Percentiles rank a stretch among this genome's conserved stretches.
phyloP scores from a whole-genome alignment of 2,329 filamentous ascomycete species.

The Fusarium dimerum region DNA sequence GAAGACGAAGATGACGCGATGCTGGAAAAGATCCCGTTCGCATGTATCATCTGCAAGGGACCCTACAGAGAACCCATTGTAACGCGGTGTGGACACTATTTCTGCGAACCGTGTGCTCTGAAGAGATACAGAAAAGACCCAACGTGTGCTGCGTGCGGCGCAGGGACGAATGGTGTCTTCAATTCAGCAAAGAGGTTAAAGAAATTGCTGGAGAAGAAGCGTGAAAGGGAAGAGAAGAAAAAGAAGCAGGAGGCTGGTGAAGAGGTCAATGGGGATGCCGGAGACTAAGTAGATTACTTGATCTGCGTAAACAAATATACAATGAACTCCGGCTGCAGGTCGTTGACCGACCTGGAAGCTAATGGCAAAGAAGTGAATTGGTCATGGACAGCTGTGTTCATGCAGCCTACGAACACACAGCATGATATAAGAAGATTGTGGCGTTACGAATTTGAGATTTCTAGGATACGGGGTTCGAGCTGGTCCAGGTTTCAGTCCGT shows the following conservation, averaged over 20 bases:
- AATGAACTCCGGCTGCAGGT: not conserved
- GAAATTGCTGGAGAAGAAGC: conserved; percentile 76
- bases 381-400: too few relatives aligned
- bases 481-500: too few relatives aligned
- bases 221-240: conserved; percentile 57
- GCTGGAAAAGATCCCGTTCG: conserved; percentile 84
- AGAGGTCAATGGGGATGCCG: conserved; percentile 52
- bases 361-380: not conserved
- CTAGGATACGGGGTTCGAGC: too few relatives aligned
- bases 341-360: too few relatives aligned
- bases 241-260: conserved; percentile 54
- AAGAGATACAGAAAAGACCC: conserved; percentile 85
- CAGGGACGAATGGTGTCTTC: conserved; percentile 86
- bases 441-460: too few relatives aligned
- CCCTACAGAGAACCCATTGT: conserved; percentile 78
- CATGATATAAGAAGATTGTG: too few relatives aligned
- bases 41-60: conserved; percentile 81
- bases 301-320: not conserved
- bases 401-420: too few relatives aligned
- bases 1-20: conserved; percentile 64
- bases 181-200: conserved; percentile 83
- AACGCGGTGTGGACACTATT: conserved; percentile 94
- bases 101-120: conserved; percentile 88
- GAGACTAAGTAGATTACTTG: conserved; percentile 30
- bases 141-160: conserved; percentile 80